Evolutionary conservation across 2,329 filamentous ascomycete species (phyloP).

Genomic region (Canariomyces notabilis): DNA sequence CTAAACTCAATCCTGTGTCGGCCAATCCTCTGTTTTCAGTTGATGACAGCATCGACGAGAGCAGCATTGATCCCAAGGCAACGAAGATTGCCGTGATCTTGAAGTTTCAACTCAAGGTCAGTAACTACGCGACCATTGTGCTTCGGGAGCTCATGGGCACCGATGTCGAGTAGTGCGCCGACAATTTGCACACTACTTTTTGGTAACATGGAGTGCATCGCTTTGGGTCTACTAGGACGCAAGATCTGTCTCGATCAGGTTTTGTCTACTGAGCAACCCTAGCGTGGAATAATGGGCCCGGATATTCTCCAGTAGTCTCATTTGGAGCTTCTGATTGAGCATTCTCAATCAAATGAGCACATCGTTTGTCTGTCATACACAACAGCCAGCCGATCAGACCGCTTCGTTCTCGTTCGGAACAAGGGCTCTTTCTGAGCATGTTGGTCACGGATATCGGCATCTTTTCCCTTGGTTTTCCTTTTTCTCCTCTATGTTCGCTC

Average conservation of each 20-base stretch:
- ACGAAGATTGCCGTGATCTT: constrained; percentile 33
- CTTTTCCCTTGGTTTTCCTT: not conserved
- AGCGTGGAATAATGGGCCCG: not conserved
- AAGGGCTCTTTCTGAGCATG: not conserved
- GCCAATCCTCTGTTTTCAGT: constrained; percentile 21
- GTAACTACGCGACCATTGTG: constrained; percentile 36
- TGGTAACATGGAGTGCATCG: not conserved
- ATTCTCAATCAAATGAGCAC: not conserved
- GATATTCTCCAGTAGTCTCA: not conserved
- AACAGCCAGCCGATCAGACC: not conserved
- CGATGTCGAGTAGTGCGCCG: constrained; percentile 12
- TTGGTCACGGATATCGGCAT: constrained; percentile 1
- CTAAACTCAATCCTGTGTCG: constrained; percentile 19
- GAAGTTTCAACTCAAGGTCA: constrained; percentile 33
- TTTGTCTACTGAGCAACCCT: not conserved
- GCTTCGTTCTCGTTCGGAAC: not conserved
- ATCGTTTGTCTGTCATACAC: not conserved
- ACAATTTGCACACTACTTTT: not conserved
- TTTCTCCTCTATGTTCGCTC: not conserved
- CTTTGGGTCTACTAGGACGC: not conserved
- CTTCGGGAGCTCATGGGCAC: constrained; percentile 33
- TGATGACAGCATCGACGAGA: constrained; percentile 19
- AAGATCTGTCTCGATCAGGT: not conserved
- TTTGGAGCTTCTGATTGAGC: not conserved
- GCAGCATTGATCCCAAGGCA: constrained; percentile 17